Base-by-base conservation (phyloP, 106 monocot species). In the Agapanthus africanus region DNA sequence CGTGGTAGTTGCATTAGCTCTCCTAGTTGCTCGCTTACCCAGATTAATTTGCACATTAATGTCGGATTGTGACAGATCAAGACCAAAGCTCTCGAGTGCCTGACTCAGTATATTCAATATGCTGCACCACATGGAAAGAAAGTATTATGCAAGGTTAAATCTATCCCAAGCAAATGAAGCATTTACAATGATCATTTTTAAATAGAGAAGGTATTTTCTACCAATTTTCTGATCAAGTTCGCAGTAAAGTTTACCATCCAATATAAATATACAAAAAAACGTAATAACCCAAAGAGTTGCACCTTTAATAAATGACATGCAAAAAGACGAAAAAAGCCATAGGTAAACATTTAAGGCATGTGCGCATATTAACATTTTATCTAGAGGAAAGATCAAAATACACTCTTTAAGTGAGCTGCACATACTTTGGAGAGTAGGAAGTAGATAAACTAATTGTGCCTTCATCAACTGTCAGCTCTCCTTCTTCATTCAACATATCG, bases 41-140 rank as follows among this genome's bases (percentile, higher is more conserved):
- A 91, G 38, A 63, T 81, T 91, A 52, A 86, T 79, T 37, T 83
- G 80, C 68, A 91, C 90, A 66, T 86, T 81, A 40, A 91, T 75
- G 44, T 27, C 84, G 6, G 87, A 68, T 70, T 82, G 87, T 30
- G 87, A 75, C 22, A 80, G 69, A 72, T 91, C 87, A 40, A 87
- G 28, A 34, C 91, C 91, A 44, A 81, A 84, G 56, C 60, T 82
- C 69, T 81, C 71, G 5, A 91, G 77, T 1, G 87, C 68, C 47
- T 75, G 71, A 22, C 77, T 82, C 28, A 91, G 23, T 19, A 71
- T 67, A 39, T 49, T 72, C 60, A 87, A 57, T 66, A 91, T 42
- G 66, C 91, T 87, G 84, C 36, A 46, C 6, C 15, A 60, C 46
- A 36, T 26, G 36, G 61, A 52, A 33, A 1, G 67, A 36, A 66